Conservation (phyloP, 2,329 filamentous ascomycete species). For the Phialophora chinensis region DNA sequence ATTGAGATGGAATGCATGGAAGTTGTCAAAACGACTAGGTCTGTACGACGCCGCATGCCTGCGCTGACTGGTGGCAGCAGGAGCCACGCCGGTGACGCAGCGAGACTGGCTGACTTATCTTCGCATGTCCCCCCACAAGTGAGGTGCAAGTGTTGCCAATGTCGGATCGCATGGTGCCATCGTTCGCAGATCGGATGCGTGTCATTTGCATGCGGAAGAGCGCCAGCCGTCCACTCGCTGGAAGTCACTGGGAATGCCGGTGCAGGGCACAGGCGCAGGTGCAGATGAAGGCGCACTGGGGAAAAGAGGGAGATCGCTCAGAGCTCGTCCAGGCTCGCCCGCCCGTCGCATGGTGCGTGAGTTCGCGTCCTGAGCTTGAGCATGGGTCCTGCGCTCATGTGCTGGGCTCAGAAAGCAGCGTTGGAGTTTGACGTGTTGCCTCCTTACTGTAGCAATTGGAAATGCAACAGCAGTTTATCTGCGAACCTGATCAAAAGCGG, state of each 20-base stretch:
- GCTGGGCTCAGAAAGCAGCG: neutral
- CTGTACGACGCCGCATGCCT: neutral
- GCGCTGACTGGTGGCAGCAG: neutral
- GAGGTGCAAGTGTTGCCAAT: neutral
- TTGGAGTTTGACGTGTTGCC: neutral
- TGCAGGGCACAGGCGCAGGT: neutral
- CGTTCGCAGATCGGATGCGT: neutral
- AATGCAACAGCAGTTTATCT: conserved; percentile 18
- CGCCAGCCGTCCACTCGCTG: neutral
- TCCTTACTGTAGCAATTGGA: neutral
- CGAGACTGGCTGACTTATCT: neutral
- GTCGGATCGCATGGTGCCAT: neutral
- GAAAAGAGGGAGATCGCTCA: neutral
- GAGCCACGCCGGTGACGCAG: neutral
- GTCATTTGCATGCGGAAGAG: neutral
- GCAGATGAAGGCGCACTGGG: neutral
- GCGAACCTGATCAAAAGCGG: conserved; percentile 2
- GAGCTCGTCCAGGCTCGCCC: neutral
- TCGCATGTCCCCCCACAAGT: neutral
- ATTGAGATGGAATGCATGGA: conserved; percentile 1
- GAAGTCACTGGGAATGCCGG: neutral
- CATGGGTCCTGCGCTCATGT: neutral
- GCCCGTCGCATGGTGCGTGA: neutral
- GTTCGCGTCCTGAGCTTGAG: neutral
- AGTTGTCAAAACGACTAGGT: conserved; percentile 15